Evolutionary conservation across 331 rosid species (phyloP), one percentile per base, ranked within the genome.

Genomic region (Pyrus hybrid): DNA sequence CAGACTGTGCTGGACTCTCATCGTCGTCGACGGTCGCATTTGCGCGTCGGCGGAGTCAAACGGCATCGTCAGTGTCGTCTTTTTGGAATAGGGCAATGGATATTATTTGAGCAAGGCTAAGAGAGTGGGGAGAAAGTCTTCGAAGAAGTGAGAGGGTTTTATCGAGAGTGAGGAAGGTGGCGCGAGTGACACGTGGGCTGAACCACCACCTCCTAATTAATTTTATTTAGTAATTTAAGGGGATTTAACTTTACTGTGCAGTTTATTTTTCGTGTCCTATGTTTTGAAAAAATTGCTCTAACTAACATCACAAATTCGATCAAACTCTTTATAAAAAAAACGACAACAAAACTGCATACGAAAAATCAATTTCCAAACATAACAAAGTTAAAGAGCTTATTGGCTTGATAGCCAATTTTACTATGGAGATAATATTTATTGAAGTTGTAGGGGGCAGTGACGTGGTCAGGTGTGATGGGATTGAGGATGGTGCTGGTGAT

Each of bases 51-150:
- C 54, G 3, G 82, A 30, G 7, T 83, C 80, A 6, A 82, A 83
- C 41, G 78, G 90, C 87, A 86, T 83, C 75, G 63, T 22, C 10
- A 51, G 21, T 14, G 30, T 45, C 11, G 37, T 22, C 33, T 18
- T 49, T 32, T 41, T 41, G 5, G 47, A 41, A 5, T 1, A 41
- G 0, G 49, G 62, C 1, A 30, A 5, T 3, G 53, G 35, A 4
- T 16, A 33, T 61, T 51, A 13, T 65, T 43, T 37, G 67, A 54
- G 54, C 65, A 5, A 8, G 4, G 6, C 28, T 1, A 22, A 54
- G 25, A 53, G 12, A 28, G 25, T 7, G 12, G 49, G 61, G 68
- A 68, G 53, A 75, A 45, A 29, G 8, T 10, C 2, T 11, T 37
- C 1, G 45, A 51, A 57, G 7, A 61, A 14, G 61, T 51, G 63